phyloP scores from a whole-genome alignment of 2,329 filamentous ascomycete genomes.

The Chaetomiaceae sp. region DNA sequence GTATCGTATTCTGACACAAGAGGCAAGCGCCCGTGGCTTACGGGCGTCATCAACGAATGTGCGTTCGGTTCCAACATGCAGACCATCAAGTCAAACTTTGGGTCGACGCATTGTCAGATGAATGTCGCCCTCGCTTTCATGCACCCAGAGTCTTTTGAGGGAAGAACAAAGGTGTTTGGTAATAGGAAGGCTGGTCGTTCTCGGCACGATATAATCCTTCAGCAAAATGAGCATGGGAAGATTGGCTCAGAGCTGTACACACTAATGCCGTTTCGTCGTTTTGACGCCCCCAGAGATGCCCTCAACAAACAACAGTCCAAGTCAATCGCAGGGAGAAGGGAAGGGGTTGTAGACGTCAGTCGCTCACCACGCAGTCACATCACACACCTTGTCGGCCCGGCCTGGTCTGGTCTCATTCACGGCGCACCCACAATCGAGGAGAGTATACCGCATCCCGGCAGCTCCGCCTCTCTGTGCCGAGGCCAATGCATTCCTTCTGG shows the following conservation, averaged over 20 bases:
- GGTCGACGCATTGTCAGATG: too few relatives aligned
- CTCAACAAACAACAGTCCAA: not conserved
- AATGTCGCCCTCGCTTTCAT: slow-evolving; percentile 53
- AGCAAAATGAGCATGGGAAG: slow-evolving; percentile 47
- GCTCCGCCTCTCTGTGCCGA: slow-evolving; percentile 23
- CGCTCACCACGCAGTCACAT: slow-evolving; percentile 1
- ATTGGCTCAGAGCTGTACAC: slow-evolving; percentile 54
- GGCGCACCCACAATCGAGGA: not conserved
- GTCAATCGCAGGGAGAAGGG: not conserved
- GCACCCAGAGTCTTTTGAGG: slow-evolving; percentile 44
- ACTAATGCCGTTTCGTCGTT: slow-evolving; percentile 48
- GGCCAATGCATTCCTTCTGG: slow-evolving; percentile 27
- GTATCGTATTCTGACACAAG: not conserved
- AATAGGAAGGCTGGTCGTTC: slow-evolving; percentile 49
- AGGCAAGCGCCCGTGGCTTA: too few relatives aligned
- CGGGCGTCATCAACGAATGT: not conserved
- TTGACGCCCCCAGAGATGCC: not conserved
- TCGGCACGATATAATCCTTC: slow-evolving; percentile 57
- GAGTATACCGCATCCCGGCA: slow-evolving; percentile 9
- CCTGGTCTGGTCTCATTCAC: not conserved
- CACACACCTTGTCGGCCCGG: slow-evolving; percentile 1
- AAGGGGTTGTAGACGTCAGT: not conserved
- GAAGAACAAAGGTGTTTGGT: slow-evolving; percentile 51
- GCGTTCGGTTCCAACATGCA: too few relatives aligned
- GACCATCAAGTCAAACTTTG: too few relatives aligned